A percentile compares a stretch with the other conserved stretches of the same genome.
phyloP scores from a whole-genome alignment of 352 stramenopile species.

The Phytopythium helicoides region DNA sequence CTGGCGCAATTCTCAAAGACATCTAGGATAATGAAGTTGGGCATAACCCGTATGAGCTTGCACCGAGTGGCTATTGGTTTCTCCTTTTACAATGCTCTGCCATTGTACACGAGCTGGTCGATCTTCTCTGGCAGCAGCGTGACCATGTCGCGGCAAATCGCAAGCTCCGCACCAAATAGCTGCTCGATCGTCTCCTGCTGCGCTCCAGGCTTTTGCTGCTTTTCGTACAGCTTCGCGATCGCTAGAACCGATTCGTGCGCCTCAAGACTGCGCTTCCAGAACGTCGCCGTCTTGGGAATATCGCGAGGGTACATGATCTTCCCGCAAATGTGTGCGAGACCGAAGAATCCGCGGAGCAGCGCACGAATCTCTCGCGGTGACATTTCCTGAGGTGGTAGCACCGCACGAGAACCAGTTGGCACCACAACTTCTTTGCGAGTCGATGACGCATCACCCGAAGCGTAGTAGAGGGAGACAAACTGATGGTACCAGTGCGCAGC shows the following conservation, averaged over 20 bases:
- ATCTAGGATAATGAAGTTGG: conserved; percentile 28
- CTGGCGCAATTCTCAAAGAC: conserved; percentile 65
- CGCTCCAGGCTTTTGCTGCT: conserved; percentile 7
- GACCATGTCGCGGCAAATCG: conserved; percentile 62
- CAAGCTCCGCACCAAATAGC: conserved; percentile 48
- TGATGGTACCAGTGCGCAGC: conserved; percentile 69
- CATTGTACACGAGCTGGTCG: conserved; percentile 74
- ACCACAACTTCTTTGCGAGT: conserved; percentile 21
- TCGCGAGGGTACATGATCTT: conserved; percentile 45
- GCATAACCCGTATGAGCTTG: neutral
- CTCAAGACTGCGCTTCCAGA: conserved; percentile 57
- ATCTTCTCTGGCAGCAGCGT: conserved; percentile 74
- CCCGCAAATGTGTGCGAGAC: conserved; percentile 56
- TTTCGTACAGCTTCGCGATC: conserved; percentile 39
- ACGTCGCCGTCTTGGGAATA: conserved; percentile 46
- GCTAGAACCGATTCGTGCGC: conserved; percentile 46
- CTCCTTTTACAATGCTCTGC: conserved; percentile 32
- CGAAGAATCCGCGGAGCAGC: conserved; percentile 57
- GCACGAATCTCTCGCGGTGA: conserved; percentile 37
- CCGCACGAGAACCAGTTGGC: conserved; percentile 22
- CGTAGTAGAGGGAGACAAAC: conserved; percentile 70
- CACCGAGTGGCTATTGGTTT: neutral
- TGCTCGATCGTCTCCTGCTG: conserved; percentile 22
- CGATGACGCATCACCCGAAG: conserved; percentile 5
- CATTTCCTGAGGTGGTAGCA: conserved; percentile 23